Conservation (phyloP, 805 yeast species). For the Yarrowia sp. region DNA sequence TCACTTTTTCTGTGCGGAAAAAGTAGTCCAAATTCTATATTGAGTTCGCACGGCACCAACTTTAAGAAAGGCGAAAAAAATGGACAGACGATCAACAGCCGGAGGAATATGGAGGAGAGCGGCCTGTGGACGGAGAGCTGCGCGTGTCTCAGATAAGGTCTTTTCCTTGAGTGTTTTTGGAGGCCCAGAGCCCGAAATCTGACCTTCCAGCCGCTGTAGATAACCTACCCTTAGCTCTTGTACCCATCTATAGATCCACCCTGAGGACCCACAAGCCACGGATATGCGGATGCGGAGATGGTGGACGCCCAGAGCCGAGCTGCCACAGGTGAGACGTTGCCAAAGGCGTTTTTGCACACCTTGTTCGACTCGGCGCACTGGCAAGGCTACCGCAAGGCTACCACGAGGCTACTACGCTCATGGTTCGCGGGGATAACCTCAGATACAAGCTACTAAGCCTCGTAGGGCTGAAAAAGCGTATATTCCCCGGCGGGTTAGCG, state of each 20-base stretch:
- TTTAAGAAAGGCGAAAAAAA: not conserved
- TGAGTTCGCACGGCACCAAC: constrained; percentile 21
- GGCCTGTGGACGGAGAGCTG: not conserved
- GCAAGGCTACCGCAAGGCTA: not conserved
- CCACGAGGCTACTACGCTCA: not conserved
- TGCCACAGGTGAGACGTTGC: not conserved
- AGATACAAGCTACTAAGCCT: not conserved
- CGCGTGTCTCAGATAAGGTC: too few relatives aligned
- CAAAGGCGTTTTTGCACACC: too few relatives aligned
- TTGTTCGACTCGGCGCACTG: not conserved
- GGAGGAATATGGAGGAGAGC: not conserved
- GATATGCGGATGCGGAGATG: not conserved
- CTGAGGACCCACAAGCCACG: not conserved
- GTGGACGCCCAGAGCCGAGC: not conserved
- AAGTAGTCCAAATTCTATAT: not conserved
- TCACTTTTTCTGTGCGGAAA: not conserved
- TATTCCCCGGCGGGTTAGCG: not conserved
- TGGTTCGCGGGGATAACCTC: not conserved
- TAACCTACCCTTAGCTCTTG: not conserved
- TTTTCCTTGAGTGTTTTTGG: not conserved
- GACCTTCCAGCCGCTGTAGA: too few relatives aligned
- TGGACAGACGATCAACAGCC: not conserved
- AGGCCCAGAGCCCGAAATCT: too few relatives aligned
- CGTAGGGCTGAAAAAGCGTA: constrained; percentile 8
- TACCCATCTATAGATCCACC: not conserved